These are phyloP conservation scores for Stereum hirsutum DNA, from an alignment of 1,284 basidiomycete genomes.

Conservation along the genomic window DNA sequence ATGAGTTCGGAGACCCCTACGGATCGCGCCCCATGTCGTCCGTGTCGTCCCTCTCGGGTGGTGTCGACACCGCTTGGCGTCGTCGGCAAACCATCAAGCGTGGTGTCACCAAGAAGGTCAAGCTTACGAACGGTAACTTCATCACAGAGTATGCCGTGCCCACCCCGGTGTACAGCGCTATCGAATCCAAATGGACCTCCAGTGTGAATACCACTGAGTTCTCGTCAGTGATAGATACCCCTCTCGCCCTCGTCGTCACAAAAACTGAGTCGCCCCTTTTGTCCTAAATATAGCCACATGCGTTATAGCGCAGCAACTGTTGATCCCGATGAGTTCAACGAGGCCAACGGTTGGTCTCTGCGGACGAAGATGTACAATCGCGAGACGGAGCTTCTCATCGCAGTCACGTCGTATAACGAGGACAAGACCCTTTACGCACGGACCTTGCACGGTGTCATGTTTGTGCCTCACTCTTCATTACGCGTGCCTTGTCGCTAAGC, in stretches of 20 bases:
- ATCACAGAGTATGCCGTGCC: constrained; percentile 89
- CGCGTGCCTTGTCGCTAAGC: no score
- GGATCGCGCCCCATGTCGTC: constrained; percentile 52
- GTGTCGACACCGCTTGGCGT: constrained; percentile 71
- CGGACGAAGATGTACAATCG: constrained; percentile 82
- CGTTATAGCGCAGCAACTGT: constrained; percentile 89
- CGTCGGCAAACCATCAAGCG: constrained; percentile 88
- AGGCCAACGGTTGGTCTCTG: constrained; percentile 76
- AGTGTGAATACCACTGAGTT: constrained; percentile 73
- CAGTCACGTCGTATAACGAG: constrained; percentile 84
- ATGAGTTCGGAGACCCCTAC: constrained; percentile 60
- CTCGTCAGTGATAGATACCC: constrained; percentile 71
- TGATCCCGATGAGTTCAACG: constrained; percentile 90
- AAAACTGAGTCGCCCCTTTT: neutral
- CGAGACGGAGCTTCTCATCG: constrained; percentile 89
- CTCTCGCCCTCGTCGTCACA: constrained; percentile 1
- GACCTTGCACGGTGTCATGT: constrained; percentile 92
- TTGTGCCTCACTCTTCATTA: no score
- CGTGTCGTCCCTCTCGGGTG: constrained; percentile 56
- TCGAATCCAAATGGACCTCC: constrained; percentile 70
- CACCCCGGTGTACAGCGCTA: constrained; percentile 76
- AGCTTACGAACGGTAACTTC: constrained; percentile 88
- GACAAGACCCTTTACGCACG: constrained; percentile 92
- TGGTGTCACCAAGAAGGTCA: constrained; percentile 88
- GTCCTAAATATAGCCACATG: constrained; percentile 59